Evolutionary conservation across 2,329 filamentous ascomycete genomes (phyloP), one percentile per base, ranked within the genome.

Genomic region (Alternaria sp.): DNA sequence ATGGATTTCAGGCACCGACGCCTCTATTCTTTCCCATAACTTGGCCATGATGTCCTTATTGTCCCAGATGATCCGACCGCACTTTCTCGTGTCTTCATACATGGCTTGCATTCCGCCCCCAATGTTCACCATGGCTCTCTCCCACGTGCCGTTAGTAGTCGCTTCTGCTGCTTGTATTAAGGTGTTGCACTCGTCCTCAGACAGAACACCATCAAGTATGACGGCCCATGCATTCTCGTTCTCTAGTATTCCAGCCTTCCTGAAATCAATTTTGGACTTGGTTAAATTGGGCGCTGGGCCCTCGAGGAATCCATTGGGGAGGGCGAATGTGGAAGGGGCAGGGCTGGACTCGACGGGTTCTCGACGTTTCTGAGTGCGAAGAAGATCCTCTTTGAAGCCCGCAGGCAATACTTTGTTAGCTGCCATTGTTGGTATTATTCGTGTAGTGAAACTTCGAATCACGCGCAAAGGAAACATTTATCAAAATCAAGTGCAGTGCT

Each of bases 61-160:
- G 71, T 95, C 91, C 86, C 89, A 92, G 67, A 95, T 90, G 65
- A 94, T 92, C 3, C 92, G 85, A n/a, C 90, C 90, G 69, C 90
- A 90, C 62, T 91, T 89, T 16, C 92, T 84, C 50, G 87, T 86
- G 9, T 87, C 84, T 1, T 85, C 81, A 4, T 83, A 79, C 43
- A 88, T 75, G 3, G 82, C 77, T 77, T 94, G 89, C 58, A 75
- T 80, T 3, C 90, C 90, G 5, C 77, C 76, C 5, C 90, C 90
- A 25, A 87, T 76, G 72, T 90, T 90, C 59, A 94, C 83, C 76
- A 92, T 83, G 0, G 92, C 92, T 2, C 87, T 86, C 51, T 84
- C 82, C 92, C 92, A 94, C 1, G 81, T 64, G 28, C 69, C 74
- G 30, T 69, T 55, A 0, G 70, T 71, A 1, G 68, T 76, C 45